These are phyloP conservation scores for Pseudevernia furfuracea DNA, from an alignment of 495 filamentous ascomycete genomes.

Conservation along the genomic window DNA sequence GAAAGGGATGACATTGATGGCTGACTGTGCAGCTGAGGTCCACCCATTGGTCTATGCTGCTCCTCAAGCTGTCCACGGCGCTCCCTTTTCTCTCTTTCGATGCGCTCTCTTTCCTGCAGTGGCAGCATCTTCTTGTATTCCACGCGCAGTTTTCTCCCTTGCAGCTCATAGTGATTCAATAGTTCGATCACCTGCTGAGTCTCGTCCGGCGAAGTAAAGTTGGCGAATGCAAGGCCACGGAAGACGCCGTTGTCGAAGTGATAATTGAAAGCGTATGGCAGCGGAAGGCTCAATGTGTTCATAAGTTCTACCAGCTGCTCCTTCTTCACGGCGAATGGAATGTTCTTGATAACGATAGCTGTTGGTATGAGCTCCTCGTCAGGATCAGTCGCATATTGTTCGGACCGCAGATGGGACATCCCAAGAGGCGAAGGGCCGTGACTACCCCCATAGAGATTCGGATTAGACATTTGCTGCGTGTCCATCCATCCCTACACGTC, in stretches of 20 bases:
- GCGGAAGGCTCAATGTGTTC: constrained; percentile 81
- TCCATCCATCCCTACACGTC: constrained; percentile 51
- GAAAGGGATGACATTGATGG: constrained; percentile 76
- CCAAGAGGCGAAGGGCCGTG: constrained; percentile 47
- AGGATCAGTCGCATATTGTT: constrained; percentile 42
- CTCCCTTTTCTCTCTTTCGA: constrained; percentile 95
- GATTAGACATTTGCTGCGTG: constrained; percentile 45
- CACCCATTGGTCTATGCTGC: constrained; percentile 72
- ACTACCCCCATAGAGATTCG: constrained; percentile 41
- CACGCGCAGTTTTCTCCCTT: constrained; percentile 86
- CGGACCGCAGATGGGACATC: constrained; percentile 44
- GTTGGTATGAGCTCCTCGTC: constrained; percentile 92
- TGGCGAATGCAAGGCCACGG: constrained; percentile 91
- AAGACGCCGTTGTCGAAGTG: constrained; percentile 99
- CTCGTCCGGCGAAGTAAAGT: constrained; percentile 93
- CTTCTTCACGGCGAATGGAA: constrained; percentile 96
- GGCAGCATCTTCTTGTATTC: constrained; percentile 99
- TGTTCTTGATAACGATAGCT: constrained; percentile 99
- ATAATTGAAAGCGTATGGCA: constrained; percentile 98
- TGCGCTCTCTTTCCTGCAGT: constrained; percentile 84
- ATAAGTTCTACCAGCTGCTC: constrained; percentile 87
- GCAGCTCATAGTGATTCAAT: constrained; percentile 90
- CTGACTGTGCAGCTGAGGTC: constrained; percentile 64
- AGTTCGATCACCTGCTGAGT: constrained; percentile 82
- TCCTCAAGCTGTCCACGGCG: constrained; percentile 93